These are phyloP conservation scores for Nitzschia putrida DNA, from an alignment of 108 stramenopile genomes.

Conservation along the genomic window DNA sequence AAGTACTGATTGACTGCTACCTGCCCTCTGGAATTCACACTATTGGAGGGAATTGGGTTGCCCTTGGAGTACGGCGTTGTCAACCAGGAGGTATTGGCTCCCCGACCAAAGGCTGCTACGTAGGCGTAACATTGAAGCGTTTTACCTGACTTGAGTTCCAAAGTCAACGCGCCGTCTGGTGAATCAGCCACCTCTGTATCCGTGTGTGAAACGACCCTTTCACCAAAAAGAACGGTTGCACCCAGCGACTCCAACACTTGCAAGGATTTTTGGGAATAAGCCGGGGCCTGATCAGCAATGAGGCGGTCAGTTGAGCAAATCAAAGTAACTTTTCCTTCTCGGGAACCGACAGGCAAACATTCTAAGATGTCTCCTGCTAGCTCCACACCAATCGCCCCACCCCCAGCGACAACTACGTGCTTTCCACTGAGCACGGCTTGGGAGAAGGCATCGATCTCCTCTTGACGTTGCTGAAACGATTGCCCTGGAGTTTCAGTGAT, in stretches of 20 bases:
- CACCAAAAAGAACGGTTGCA: background rate
- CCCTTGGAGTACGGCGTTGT: background rate
- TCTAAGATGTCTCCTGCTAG: conserved; percentile 11
- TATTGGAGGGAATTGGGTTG: background rate
- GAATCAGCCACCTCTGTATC: background rate
- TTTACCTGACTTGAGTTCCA: conserved; percentile 3
- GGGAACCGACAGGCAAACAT: background rate
- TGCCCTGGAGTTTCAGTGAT: conserved; percentile 15
- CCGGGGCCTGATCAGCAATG: background rate
- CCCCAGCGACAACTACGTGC: conserved; percentile 7
- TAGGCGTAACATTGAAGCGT: conserved; percentile 9
- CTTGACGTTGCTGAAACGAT: background rate
- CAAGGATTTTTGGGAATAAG: background rate
- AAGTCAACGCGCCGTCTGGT: background rate
- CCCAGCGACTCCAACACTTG: conserved; percentile 1
- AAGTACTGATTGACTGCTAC: conserved; percentile 4
- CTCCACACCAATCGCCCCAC: conserved; percentile 6
- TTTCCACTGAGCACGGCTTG: background rate
- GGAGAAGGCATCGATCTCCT: conserved; percentile 5
- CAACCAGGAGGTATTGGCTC: conserved; percentile 7
- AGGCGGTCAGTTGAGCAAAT: background rate
- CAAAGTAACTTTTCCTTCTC: conserved; percentile 4
- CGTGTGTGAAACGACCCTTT: conserved; percentile 2
- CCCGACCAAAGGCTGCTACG: conserved; percentile 6
- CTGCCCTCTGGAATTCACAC: background rate